phyloP scores from a whole-genome alignment of 176 grass and related monocot species.

The Aegilops tauschii region DNA sequence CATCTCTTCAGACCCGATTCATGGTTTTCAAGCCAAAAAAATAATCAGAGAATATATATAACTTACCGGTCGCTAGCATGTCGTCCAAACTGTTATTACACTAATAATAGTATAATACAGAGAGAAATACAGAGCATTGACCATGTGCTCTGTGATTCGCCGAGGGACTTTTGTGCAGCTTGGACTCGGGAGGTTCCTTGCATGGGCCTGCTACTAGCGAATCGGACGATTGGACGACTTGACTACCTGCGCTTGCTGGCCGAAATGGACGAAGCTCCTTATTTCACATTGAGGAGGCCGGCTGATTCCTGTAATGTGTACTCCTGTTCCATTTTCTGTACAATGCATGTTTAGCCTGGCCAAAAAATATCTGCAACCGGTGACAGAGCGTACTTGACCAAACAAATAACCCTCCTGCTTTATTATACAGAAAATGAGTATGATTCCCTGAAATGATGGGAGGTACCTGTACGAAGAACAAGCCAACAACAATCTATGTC shows the following conservation, averaged over 20 bases:
- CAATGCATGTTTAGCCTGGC: neutral
- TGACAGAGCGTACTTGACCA: neutral
- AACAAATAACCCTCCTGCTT: neutral
- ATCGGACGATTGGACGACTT: neutral
- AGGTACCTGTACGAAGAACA: neutral
- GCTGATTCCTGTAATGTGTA: neutral
- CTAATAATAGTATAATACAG: too few species aligned
- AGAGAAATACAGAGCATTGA: neutral
- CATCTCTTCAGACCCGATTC: too few species aligned
- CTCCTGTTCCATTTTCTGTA: neutral
- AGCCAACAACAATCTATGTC: neutral
- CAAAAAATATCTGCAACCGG: neutral
- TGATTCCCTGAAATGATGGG: too few species aligned
- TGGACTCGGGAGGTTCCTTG: neutral
- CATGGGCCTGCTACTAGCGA: neutral
- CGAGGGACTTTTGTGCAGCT: neutral
- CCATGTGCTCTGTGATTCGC: constrained; percentile 3
- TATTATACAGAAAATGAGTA: neutral
- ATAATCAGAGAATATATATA: too few species aligned
- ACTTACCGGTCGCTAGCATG: too few species aligned
- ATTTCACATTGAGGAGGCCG: neutral
- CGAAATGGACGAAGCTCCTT: neutral
- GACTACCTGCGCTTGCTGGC: neutral
- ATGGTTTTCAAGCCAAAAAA: too few species aligned
- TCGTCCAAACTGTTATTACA: too few species aligned